Evolutionary conservation across 2,329 filamentous ascomycete genomes (phyloP), one percentile per base, ranked within the genome.

Genomic region (Phialophora chinensis): DNA sequence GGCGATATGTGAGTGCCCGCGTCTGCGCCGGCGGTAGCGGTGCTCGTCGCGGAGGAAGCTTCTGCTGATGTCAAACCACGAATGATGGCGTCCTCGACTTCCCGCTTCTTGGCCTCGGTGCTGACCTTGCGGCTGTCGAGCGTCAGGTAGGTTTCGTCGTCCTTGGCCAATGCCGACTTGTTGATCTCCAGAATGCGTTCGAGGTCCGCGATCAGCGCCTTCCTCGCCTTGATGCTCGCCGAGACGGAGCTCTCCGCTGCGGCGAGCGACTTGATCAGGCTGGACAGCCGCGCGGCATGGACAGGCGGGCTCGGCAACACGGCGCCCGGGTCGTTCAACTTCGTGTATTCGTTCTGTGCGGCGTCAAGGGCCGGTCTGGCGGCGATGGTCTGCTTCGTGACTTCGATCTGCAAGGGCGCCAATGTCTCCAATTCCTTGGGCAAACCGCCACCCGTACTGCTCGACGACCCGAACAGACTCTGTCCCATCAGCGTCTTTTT

Each of bases 11-110:
- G 38, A 8, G 4, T n/a, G 2, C 38, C 38, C n/a, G 38, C 5
- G 3, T 27, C 60, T 1, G 50, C 23, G n/a, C 35, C 11, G 31
- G 73, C 72, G 35, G 77, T 78, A 49, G 74, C 75, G n/a, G 79
- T 68, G 72, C 82, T 75, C 57, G 82, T 78, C 8, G 82, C 80
- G 2, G 83, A 81, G 3, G 83, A 53, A n/a, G 60, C 50, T 49
- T 86, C 82, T 8, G 88, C 85, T 1, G 87, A 85, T 14, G 88
- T 87, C 25, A 97, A 85, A 8, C 91, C 92, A 60, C 90, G 88
- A 86, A 99, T 92, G 72, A 99, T 98, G 57, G 88, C 90, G 71
- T 94, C 88, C 78, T 99, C 95, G 7, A 99, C 93, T 56, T 95
- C 90, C 60, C 89, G 88, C 78, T 96, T 96, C 79, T 92, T 93